These are phyloP conservation scores for Paramecium tetraurelia DNA, from an alignment of 73 alveolate species.

Conservation along the genomic window DNA sequence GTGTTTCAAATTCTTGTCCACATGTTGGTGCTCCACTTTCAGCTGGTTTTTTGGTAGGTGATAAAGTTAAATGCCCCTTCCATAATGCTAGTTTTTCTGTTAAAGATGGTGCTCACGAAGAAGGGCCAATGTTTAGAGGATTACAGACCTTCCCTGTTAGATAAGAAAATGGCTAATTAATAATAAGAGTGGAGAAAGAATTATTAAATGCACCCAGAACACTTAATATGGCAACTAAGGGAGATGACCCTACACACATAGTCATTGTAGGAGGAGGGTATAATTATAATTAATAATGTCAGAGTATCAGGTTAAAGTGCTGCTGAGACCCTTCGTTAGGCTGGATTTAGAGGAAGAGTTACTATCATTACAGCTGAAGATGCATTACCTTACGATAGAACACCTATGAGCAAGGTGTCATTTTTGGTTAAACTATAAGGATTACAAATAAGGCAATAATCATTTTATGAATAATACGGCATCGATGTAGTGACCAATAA, in stretches of 20 bases:
- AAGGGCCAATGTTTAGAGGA: slow-evolving; percentile 87
- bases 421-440: slow-evolving; percentile 59
- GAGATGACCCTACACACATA: slow-evolving; percentile 69
- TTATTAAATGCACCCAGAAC: slow-evolving; percentile 56
- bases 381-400: slow-evolving; percentile 84
- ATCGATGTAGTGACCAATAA: slow-evolving; percentile 65
- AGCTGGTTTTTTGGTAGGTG: slow-evolving; percentile 72
- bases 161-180: slow-evolving; percentile 73
- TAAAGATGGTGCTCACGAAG: slow-evolving; percentile 79
- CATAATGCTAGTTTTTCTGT: slow-evolving; percentile 90
- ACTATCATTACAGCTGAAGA: slow-evolving; percentile 76
- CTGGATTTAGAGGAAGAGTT: slow-evolving; percentile 84
- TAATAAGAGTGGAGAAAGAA: slow-evolving; percentile 72
- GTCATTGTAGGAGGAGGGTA: slow-evolving; percentile 93
- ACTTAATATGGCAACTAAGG: slow-evolving; percentile 78
- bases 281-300: not conserved
- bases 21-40: slow-evolving; percentile 87
- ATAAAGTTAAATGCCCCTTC: slow-evolving; percentile 88
- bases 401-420: slow-evolving; percentile 67
- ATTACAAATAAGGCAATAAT: slow-evolving; percentile 54
- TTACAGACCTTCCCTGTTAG: slow-evolving; percentile 75
- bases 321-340: slow-evolving; percentile 88
- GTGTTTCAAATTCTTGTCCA: slow-evolving; percentile 73
- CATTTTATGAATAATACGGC: slow-evolving; percentile 65
- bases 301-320: slow-evolving; percentile 85